Evolutionary conservation across 768 basidiomycete genomes (phyloP), one percentile per base, ranked within the genome.

Genomic region (Hortiboletus campestris): DNA sequence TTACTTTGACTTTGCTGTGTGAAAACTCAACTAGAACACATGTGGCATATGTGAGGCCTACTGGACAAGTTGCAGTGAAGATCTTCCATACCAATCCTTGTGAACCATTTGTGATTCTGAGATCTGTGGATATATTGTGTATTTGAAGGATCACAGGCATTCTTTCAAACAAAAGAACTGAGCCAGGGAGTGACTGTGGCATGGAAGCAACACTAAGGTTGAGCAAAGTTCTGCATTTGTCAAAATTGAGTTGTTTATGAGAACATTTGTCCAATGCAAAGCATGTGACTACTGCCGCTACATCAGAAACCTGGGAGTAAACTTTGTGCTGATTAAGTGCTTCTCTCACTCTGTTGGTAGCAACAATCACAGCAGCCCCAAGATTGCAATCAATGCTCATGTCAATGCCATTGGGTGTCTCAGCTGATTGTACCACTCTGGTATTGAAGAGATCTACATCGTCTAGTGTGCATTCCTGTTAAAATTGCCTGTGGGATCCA

Each of bases 71-170:
- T 9, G 29, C 1, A 5, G 29, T 31, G 29, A 31, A 31, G 29
- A 31, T 31, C 8, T 31, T 31, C 1, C 8, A 9, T 9, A 73
- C 40, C 25, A 54, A 47, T 2, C 72, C 73, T 55, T 68, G 64
- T 6, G 65, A 55, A 0, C 73, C 67, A 65, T 74, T 73, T 0
- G 66, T 64, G 17, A 75, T 55, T 0, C 62, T 61, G 2, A 74
- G 48, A 4, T 73, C 71, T 2, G 67, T 71, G 2, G 66, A 70
- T 2, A 74, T 12, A 43, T 74, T 74, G 11, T 29, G 31, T 6
- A 9, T 31, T 8, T 9, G 8, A 31, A 31, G 29, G 8, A 31
- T 31, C 4, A 31, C 29, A 8, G 29, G 29, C 29, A 31, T 31
- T 31, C 29, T 9, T 31, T 31, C 29, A 31, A 6, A 31, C 8